These are phyloP conservation scores for Beta lomatogona DNA, from an alignment of 179 eudicot species.

Conservation along the genomic window DNA sequence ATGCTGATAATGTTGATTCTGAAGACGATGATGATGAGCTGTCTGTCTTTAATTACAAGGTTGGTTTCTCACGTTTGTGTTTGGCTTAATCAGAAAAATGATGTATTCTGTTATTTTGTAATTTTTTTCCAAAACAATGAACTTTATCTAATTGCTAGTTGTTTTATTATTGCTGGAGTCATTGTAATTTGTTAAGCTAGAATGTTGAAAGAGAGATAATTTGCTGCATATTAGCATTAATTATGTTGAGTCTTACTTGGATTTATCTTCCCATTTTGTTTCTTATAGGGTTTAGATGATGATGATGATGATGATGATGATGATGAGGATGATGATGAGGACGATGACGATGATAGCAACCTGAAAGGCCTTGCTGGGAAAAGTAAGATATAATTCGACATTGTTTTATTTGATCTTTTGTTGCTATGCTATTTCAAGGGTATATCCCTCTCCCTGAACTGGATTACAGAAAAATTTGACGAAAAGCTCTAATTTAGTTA, in stretches of 20 bases:
- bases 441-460: background rate
- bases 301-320: conserved; percentile 44
- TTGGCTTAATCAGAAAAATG: background rate
- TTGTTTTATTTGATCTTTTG: background rate
- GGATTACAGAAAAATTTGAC: background rate
- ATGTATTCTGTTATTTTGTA: background rate
- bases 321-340: conserved; percentile 54
- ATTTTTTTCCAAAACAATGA: background rate
- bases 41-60: conserved; percentile 78
- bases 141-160: background rate
- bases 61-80: conserved; percentile 24
- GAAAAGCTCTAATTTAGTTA: background rate
- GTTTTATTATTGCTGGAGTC: background rate
- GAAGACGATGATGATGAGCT: conserved; percentile 74
- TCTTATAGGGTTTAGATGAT: conserved; percentile 32
- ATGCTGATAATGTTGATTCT: conserved; percentile 55
- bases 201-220: background rate
- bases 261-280: background rate
- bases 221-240: background rate
- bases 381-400: conserved; percentile 48
- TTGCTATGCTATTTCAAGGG: background rate
- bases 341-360: conserved; percentile 45
- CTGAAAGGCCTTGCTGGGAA: conserved; percentile 56
- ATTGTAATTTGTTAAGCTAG: background rate
- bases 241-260: background rate